Base-by-base conservation (phyloP, 768 basidiomycete species). In the Boletus coccyginus region DNA sequence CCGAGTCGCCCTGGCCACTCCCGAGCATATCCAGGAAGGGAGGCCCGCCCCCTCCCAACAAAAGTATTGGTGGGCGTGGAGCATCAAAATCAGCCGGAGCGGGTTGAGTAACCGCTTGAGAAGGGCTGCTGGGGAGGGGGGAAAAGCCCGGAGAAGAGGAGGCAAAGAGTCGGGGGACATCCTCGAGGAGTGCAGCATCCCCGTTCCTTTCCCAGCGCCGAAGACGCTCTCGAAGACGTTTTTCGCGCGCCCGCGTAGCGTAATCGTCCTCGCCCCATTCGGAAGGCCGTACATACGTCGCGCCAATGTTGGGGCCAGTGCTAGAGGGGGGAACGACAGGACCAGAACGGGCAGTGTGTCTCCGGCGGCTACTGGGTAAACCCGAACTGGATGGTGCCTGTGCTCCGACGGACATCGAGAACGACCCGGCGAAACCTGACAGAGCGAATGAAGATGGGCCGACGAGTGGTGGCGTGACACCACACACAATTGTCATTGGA, bases 401-500 rank as follows among this genome's bases (percentile, higher is more conserved):
- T n/a, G 51, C 31, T 17, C 45, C 60, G n/a, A 31, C 7, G 21
- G 55, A 13, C 53, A 58, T 44, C 1, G 56, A 44, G 42, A 66
- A 68, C 3, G 61, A 19, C 14, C 54, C 60, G 5, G 54, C 6
- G 32, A 43, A 57, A 52, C 62, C 31, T 36, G 61, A 35, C 2
- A 59, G 49, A 27, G 53, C 14, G 52, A 57, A 12, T 64, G 71
- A 46, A 63, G 66, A 60, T 11, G 81, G 74, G n/a, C 81, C 78
- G 14, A 83, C 74, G n/a, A 93, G 73, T 5, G 90, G 75, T 29
- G 94, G 92, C 1, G 88, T 86, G 64, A 92, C 84, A n/a, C 93
- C 92, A 63, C 96, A 90, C 17, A 97, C 78, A 46, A 97, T 92
- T 9, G 87, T 83, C 62, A 87, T 90, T 3, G 93, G 91, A 65